Evolutionary conservation across 2,329 filamentous ascomycete genomes (phyloP).

Genomic region (Alternaria arbusti): DNA sequence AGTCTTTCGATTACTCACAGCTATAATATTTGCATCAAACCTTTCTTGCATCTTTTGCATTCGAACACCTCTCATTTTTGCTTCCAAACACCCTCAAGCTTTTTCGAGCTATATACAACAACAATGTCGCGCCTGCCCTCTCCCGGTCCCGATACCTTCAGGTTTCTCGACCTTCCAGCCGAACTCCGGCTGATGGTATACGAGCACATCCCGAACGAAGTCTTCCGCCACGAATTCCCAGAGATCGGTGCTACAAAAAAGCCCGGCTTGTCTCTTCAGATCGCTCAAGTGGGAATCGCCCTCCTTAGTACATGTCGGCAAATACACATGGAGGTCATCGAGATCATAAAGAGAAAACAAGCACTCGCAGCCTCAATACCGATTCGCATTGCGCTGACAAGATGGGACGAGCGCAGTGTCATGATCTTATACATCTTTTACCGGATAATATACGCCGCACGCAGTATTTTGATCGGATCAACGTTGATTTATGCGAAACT

Average conservation of each 20-base stretch:
- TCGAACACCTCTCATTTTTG: not conserved
- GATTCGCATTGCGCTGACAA: not conserved
- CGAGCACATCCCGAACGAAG: not conserved
- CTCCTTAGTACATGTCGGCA: not conserved
- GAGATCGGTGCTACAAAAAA: not conserved
- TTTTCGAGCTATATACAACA: not conserved
- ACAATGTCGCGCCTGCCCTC: not conserved
- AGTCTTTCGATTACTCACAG: not conserved
- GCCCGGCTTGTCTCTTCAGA: not conserved
- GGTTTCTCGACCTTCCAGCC: conserved; percentile 7
- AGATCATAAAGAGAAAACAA: not conserved
- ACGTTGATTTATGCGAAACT: not conserved
- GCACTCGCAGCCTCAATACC: not conserved
- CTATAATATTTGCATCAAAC: not conserved
- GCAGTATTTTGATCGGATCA: not conserved
- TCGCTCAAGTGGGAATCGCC: not conserved
- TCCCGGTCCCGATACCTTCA: not conserved
- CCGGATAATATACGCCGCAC: not conserved
- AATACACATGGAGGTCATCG: not conserved
- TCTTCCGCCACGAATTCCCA: not conserved
- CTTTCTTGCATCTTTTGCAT: not conserved
- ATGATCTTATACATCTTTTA: not conserved
- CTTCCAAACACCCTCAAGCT: not conserved
- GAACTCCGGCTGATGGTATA: conserved; percentile 9
- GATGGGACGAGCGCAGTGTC: not conserved